phyloP scores from a whole-genome alignment of 225 moss, liverwort and hornwort genomes.

The Bryum argenteum region DNA sequence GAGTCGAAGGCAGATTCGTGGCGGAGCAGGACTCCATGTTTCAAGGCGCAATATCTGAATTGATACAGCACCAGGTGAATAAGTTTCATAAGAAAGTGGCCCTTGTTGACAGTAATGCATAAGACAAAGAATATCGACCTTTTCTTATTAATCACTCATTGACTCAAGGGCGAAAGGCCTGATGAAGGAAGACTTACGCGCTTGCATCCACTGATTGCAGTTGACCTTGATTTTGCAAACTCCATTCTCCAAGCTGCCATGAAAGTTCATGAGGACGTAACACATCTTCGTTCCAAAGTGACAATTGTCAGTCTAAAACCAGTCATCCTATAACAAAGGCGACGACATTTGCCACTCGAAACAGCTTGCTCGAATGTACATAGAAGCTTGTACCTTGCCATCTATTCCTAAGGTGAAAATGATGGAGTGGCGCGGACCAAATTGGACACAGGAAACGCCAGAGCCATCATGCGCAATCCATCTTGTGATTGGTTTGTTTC shows the following conservation, averaged over 20 bases:
- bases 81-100: background rate
- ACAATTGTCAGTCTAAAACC: background rate
- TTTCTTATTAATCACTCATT: conserved; percentile 5
- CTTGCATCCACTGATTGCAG: conserved; percentile 76
- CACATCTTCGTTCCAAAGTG: conserved; percentile 1
- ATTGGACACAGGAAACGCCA: conserved; percentile 80
- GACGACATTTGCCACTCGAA: background rate
- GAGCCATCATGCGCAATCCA: conserved; percentile 86
- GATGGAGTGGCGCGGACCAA: conserved; percentile 85
- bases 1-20: conserved; percentile 85
- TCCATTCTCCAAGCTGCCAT: conserved; percentile 87
- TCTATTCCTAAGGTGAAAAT: conserved; percentile 82
- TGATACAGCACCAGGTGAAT: conserved; percentile 18
- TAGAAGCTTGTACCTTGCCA: conserved; percentile 64
- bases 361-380: background rate
- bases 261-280: background rate
- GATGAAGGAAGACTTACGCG: conserved; percentile 46
- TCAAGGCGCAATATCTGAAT: conserved; percentile 70
- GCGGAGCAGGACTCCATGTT: conserved; percentile 56
- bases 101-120: background rate
- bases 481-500: conserved; percentile 77
- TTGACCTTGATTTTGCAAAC: conserved; percentile 91
- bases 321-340: background rate
- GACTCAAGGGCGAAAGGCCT: conserved; percentile 6
- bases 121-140: too few species aligned